Evolutionary conservation across 2,329 filamentous ascomycete species (phyloP), one percentile per base, ranked within the genome.

Genomic region (Diaporthe australafricana): DNA sequence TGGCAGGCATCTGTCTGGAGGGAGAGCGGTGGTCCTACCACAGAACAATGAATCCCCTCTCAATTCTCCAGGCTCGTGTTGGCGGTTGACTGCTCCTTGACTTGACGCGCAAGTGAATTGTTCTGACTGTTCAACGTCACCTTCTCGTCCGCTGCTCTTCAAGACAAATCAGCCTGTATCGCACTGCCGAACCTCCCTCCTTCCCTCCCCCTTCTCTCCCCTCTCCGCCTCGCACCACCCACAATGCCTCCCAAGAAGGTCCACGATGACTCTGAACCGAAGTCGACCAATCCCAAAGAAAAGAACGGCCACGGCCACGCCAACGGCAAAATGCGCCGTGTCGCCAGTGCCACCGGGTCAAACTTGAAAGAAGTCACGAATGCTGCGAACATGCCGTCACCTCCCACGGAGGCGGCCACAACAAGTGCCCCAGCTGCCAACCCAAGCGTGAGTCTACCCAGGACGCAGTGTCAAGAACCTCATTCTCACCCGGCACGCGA

Each of bases 251-350:
- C 62, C 84, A 84, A 74, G 80, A 80, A 74, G 77, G 68, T 57
- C 48, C 81, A 82, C 62, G 82, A 85, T 77, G 85, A 87, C 75
- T 75, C 80, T 75, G 87, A 87, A 77, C 71, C 80, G 66, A 85
- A 87, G 70, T 76, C 78, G 55, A 76, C 79, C 70, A 77, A 78
- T 70, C 57, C 77, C n/a, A 86, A 87, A 76, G 84, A 87, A 72
- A 87, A 86, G 78, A 83, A 81, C 72, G 81, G 81, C 66, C 74
- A 78, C 47, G 79, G 74, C 20, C 80, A 84, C 68, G 78, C 84
- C 20, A 86, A 87, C 68, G 83, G 86, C 72, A 90, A 90, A 79
- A 84, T 89, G 81, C 87, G 87, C 68, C 85, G 88, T 47, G 85
- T 85, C 20, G 87, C 84, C 70, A 89, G 86, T 79, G 86, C 86